Conservation (phyloP, 2,329 filamentous ascomycete genomes). For the Cercospora nicotianae region DNA sequence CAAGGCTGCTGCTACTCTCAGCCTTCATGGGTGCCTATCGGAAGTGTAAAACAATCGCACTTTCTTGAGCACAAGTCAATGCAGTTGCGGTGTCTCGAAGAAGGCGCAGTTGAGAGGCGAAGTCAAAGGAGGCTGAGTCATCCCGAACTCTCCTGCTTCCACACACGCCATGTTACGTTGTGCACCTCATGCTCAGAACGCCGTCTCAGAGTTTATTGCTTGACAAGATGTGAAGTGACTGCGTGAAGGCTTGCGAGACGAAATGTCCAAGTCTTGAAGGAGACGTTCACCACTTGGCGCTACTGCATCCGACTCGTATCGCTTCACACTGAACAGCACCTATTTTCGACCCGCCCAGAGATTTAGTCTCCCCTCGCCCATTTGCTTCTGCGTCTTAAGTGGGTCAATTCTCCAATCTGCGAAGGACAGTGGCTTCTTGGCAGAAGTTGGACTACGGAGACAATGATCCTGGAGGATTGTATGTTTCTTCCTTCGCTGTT, state of each 20-base stretch:
- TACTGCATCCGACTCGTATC: neutral
- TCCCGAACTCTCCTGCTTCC: neutral
- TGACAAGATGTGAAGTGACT: neutral
- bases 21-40: neutral
- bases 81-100: conserved; percentile 10
- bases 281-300: neutral
- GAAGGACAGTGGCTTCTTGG: neutral
- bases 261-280: neutral
- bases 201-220: neutral
- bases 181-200: neutral
- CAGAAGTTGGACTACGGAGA: neutral
- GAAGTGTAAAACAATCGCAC: neutral
- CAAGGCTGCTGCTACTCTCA: neutral
- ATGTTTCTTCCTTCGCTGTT: neutral
- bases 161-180: neutral
- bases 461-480: conserved; percentile 1
- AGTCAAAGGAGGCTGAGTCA: conserved; percentile 5
- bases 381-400: neutral
- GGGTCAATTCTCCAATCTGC: neutral
- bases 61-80: conserved; percentile 1
- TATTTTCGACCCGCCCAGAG: neutral
- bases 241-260: neutral
- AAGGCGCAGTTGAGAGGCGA: conserved; percentile 8
- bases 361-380: neutral
- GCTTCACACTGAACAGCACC: neutral